phyloP scores from a whole-genome alignment of 179 eudicot genomes.

The Spinacia oleracea region DNA sequence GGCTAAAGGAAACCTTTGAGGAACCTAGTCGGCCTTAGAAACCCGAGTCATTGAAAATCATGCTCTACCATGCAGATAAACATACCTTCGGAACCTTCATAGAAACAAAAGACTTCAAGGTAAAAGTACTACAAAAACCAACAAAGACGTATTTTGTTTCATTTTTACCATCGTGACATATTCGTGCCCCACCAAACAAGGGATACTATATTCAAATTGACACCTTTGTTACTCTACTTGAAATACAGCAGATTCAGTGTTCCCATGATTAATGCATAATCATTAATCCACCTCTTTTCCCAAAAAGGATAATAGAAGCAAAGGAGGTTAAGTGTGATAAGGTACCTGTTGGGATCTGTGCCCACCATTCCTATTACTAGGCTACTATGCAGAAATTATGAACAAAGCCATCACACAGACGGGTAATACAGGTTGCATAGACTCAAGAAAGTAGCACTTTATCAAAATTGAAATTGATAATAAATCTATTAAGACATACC shows the following conservation, averaged over 20 bases:
- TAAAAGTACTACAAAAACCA: not conserved
- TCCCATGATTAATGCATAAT: not conserved
- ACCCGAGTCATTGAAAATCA: not conserved
- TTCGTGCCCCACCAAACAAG: not conserved
- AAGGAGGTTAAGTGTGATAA: not conserved
- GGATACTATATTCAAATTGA: not conserved
- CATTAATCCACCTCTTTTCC: not conserved
- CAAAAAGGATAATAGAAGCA: not conserved
- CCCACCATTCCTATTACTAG: not conserved
- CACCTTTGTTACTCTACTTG: not conserved
- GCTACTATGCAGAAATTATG: not conserved
- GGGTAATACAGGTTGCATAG: not conserved
- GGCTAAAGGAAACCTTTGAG: not conserved
- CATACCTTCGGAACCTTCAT: not conserved
- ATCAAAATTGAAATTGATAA: not conserved
- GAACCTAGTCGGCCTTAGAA: not conserved
- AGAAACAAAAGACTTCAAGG: not conserved
- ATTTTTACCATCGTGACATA: not conserved
- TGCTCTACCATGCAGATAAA: not conserved
- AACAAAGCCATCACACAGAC: not conserved
- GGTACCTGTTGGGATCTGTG: not conserved
- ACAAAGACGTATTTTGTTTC: not conserved
- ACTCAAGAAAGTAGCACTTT: not conserved
- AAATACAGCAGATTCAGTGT: not conserved
- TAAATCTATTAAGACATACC: constrained; percentile 32